phyloP scores from a whole-genome alignment of 2,329 filamentous ascomycete species.

The Epichloe baconii region DNA sequence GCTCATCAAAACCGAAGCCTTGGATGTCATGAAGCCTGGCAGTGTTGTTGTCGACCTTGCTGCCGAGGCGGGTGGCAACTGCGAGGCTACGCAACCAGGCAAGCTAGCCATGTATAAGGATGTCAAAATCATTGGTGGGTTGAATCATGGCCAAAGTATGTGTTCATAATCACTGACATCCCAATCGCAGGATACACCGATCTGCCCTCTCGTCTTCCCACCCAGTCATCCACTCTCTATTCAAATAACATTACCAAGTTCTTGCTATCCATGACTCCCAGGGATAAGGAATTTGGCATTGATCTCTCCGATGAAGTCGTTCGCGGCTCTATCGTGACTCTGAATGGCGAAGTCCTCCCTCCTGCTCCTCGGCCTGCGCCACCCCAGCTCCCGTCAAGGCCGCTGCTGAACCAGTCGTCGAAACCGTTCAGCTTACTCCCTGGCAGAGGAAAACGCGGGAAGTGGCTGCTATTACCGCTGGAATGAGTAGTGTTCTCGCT shows the following conservation, averaged over 20 bases:
- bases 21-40: slow-evolving; percentile 78
- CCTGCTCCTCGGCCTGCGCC: slow-evolving; percentile 56
- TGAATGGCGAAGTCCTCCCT: slow-evolving; percentile 63
- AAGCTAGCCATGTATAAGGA: slow-evolving; percentile 59
- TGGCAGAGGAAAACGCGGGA: slow-evolving; percentile 71
- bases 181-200: slow-evolving; percentile 58
- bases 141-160: slow-evolving; percentile 1
- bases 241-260: slow-evolving; percentile 92
- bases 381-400: slow-evolving; percentile 36
- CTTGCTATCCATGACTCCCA: slow-evolving; percentile 66
- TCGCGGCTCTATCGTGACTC: slow-evolving; percentile 70
- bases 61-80: slow-evolving; percentile 79
- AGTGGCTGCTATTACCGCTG: slow-evolving; percentile 60
- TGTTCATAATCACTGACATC: neutral
- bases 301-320: slow-evolving; percentile 78
- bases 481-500: slow-evolving; percentile 62
- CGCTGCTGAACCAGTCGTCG: slow-evolving; percentile 32
- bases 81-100: slow-evolving; percentile 65
- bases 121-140: slow-evolving; percentile 68
- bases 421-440: slow-evolving; percentile 57
- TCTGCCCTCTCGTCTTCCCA: slow-evolving; percentile 72
- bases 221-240: slow-evolving; percentile 80
- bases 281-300: slow-evolving; percentile 66
- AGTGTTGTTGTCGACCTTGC: slow-evolving; percentile 82
- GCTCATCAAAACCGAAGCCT: slow-evolving; percentile 68